Percentiles rank a stretch among this genome's conserved stretches.
phyloP scores from a whole-genome alignment of 495 filamentous ascomycete species.

The Penicillium cinerascens region DNA sequence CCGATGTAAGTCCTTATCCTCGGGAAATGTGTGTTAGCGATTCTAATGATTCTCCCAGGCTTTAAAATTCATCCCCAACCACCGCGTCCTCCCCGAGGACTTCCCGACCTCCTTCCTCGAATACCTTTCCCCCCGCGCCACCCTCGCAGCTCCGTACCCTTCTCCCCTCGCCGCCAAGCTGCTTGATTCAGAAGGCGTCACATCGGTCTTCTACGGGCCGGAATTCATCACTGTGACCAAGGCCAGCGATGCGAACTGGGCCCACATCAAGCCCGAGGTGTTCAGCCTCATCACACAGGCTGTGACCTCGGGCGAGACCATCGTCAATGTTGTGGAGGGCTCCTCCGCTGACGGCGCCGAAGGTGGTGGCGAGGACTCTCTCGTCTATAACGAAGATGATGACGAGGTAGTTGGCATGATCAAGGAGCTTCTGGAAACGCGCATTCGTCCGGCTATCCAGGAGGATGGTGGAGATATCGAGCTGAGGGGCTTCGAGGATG shows the following conservation, averaged over 20 bases:
- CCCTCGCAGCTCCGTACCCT: slow-evolving; percentile 81
- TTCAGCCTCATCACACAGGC: slow-evolving; percentile 92
- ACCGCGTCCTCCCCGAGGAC: slow-evolving; percentile 69
- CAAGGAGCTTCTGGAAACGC: slow-evolving; percentile 94
- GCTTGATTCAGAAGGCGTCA: slow-evolving; percentile 86
- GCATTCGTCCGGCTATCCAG: slow-evolving; percentile 91
- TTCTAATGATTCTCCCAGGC: slow-evolving; percentile 38
- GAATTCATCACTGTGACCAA: slow-evolving; percentile 98
- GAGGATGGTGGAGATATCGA: slow-evolving; percentile 98
- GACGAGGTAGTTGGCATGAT: slow-evolving; percentile 96
- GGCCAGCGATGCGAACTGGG: slow-evolving; percentile 80
- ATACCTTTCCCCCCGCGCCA: slow-evolving; percentile 83
- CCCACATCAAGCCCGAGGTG: slow-evolving; percentile 89
- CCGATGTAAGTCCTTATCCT: slow-evolving; percentile 58
- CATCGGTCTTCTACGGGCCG: slow-evolving; percentile 87
- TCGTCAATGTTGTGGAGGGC: slow-evolving; percentile 71
- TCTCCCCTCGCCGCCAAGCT: slow-evolving; percentile 90
- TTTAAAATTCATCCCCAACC: slow-evolving; percentile 92
- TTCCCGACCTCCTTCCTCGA: slow-evolving; percentile 78
- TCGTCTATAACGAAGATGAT: slow-evolving; percentile 79
- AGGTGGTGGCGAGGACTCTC: slow-evolving; percentile 57
- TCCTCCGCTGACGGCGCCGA: slow-evolving; percentile 54
- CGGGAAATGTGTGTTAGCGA: neutral
- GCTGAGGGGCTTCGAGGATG: slow-evolving; percentile 82
- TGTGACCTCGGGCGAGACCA: slow-evolving; percentile 73